Base-by-base conservation (phyloP, 305 asterid genomes). In the Fraxinus velutina region DNA sequence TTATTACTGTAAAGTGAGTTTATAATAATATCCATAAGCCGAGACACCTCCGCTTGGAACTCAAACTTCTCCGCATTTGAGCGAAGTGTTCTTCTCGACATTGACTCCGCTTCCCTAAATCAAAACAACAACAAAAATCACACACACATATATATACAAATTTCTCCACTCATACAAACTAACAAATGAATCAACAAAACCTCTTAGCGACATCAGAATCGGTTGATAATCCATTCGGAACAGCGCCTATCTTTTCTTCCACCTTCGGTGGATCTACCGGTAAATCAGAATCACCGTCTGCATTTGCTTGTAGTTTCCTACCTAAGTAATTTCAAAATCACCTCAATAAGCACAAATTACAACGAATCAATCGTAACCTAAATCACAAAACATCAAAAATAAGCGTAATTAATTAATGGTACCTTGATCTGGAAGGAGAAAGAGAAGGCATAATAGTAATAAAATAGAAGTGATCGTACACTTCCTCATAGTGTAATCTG, bases 31-130 rank as follows among this genome's bases (percentile, higher is more conserved):
- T 93, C 98, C 99, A 95, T 92, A 79, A 95, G 97, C 84, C 98
- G 89, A 47, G 99, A 93, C 73, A 95, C 99, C 91, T 95, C 98
- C 30, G 97, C 98, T 86, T 93, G 99, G 89, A 95, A 93, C 91
- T 95, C 91, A 64, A 92, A 92, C 89, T 95, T 95, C 93, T 95
- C 92, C 73, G 94, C 97, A 78, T 78, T 85, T 22, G 93, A 84
- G 8, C 97, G 97, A 77, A 91, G 90, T 3, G 85, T 80, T 80
- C 74, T 90, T 85, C 88, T 89, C 62, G 98, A 92, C 93, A 95
- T 95, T 19, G 98, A 93, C 87, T 91, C 98, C 44, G 94, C 84
- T 86, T 95, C 98, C 85, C 99, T 95, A 74, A 8, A 87, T 73
- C 84, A 86, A 83, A 75, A n/a, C 21, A 77, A 83, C 85, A 82